Percentiles rank a stretch among this genome's conserved stretches.
phyloP scores from a whole-genome alignment of 176 grass and related monocot genomes.

The Raddia guianensis region DNA sequence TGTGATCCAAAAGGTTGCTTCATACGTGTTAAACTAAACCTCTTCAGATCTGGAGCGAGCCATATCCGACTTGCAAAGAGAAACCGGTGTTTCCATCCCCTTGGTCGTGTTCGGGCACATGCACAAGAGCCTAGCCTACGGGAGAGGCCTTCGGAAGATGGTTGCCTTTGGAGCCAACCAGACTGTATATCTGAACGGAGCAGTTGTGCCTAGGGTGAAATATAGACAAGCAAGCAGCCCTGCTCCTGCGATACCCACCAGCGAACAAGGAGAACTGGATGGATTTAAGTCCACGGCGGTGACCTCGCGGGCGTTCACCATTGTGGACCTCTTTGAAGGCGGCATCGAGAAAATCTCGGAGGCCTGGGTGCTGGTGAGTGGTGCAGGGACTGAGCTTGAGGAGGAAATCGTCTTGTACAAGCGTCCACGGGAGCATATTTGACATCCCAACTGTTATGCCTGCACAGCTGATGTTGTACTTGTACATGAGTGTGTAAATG shows the following conservation, averaged over 20 bases:
- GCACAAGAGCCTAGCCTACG: slow-evolving; percentile 82
- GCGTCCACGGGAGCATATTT: slow-evolving; percentile 44
- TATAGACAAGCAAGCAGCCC: background rate
- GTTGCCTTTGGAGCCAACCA: slow-evolving; percentile 50
- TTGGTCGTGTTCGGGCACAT: slow-evolving; percentile 92
- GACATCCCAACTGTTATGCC: background rate
- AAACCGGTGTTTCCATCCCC: slow-evolving; percentile 62
- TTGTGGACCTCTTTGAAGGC: slow-evolving; percentile 60
- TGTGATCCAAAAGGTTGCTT: background rate
- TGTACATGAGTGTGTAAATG: slow-evolving; percentile 23
- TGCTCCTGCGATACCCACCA: background rate
- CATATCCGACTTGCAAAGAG: slow-evolving; percentile 67
- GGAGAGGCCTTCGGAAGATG: slow-evolving; percentile 78
- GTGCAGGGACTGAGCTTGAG: slow-evolving; percentile 48
- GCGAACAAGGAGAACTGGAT: slow-evolving; percentile 40
- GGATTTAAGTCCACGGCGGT: slow-evolving; percentile 28
- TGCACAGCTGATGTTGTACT: background rate
- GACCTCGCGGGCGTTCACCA: slow-evolving; percentile 56
- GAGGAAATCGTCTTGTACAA: slow-evolving; percentile 68
- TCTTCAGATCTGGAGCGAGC: slow-evolving; percentile 71
- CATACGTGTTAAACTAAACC: slow-evolving; percentile 11
- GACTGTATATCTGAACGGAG: slow-evolving; percentile 81
- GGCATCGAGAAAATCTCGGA: slow-evolving; percentile 71
- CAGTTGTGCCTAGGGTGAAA: slow-evolving; percentile 85
- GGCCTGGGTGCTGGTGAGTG: slow-evolving; percentile 70